Base-by-base conservation (phyloP, 2,329 filamentous ascomycete genomes). In the Pestalotiopsis sp. region DNA sequence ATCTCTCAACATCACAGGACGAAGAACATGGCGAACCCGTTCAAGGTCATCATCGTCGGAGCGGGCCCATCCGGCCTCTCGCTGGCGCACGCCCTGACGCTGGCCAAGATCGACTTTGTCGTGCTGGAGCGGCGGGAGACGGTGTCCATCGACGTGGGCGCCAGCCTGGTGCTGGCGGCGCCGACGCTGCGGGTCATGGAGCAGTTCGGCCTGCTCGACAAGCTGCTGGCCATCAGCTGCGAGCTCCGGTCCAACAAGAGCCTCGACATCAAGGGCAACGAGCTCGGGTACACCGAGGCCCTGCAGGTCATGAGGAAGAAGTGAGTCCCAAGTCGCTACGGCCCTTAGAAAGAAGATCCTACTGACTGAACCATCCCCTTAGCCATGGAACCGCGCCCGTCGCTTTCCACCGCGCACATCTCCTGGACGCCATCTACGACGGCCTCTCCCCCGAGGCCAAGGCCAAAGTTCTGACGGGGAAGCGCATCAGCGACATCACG, bases 351-450 rank as follows among this genome's bases (percentile, higher is more conserved):
- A 31, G 13, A 23, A 4, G 9, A 31, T 4, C 7, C 7, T 4
- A 52, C 27, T 59, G 1, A 25, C 25, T 23, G 13, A 14, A 5
- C 14, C 4, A 17, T n/a, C 17, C 11, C n/a, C 4, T 56, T 25
- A 73, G 71, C 38, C 66, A 70, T 25, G 71, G 68, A 11, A 74
- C 68, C 58, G 69, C 67, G 2, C 49, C 61, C 5, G 2, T 71
- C 6, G 71, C 67, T 11, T 64, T 73, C 45, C 73, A 73, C 56
- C 74, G 75, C 14, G 52, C 66, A 31, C 60, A 75, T 1, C 41
- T 75, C 7, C 58, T 75, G 38, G 52, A 67, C 5, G 41, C 70
- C 17, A 69, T 75, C 6, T 75, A 75, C 67, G 70, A 75, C 12
- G 69, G 41, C 9, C 60, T 75, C 39, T 70, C 73, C 2, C 68